Percentiles rank a stretch among this genome's conserved stretches.
Evolutionary conservation across 2,329 filamentous ascomycete species (phyloP).

Genomic region (Ophiostoma quercus): DNA sequence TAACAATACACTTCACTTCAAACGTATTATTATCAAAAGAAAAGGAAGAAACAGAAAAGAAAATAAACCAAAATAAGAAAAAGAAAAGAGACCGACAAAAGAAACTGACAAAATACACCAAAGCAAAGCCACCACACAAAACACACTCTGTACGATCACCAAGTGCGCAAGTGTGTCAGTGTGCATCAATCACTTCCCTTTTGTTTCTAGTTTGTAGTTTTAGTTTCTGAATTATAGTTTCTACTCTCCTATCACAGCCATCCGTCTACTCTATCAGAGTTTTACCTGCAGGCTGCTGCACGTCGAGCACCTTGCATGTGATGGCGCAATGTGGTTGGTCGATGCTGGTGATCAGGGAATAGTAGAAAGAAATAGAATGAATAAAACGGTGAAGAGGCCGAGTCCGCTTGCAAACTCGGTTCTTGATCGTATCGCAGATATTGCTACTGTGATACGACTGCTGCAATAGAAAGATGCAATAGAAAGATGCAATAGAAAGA

Average conservation of each 20-base stretch:
- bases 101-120: neutral
- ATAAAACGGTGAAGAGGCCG: neutral
- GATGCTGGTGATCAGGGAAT: neutral
- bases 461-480: too few species aligned
- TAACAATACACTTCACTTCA: neutral
- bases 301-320: constrained; percentile 10
- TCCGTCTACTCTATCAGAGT: neutral
- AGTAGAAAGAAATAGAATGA: neutral
- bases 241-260: neutral
- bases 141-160: neutral
- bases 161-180: neutral
- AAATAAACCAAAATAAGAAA: neutral
- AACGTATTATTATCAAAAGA: too few species aligned
- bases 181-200: neutral
- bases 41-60: neutral
- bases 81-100: neutral
- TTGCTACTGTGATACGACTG: too few species aligned
- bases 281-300: constrained; percentile 10
- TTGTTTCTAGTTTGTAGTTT: neutral
- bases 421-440: too few species aligned
- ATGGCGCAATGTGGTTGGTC: neutral
- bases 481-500: too few species aligned
- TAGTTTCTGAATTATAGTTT: too few species aligned
- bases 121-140: neutral
- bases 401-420: too few species aligned